A percentile compares a stretch with the other conserved stretches of the same genome.
These are phyloP conservation scores for Fusarium euwallaceae DNA, from an alignment of 2,329 filamentous ascomycete genomes.

Conservation along the genomic window DNA sequence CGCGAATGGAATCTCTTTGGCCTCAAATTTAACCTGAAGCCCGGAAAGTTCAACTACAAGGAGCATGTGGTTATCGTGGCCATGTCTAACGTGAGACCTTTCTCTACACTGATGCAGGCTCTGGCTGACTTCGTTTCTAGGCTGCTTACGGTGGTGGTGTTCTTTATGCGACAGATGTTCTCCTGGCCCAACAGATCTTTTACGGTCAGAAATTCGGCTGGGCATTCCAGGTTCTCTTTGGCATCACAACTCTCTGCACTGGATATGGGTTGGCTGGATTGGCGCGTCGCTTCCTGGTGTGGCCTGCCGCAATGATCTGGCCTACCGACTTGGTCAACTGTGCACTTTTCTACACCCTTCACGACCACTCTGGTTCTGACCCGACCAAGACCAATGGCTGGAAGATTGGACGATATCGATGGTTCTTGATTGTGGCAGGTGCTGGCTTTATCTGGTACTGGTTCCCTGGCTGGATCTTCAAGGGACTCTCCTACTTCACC, in stretches of 20 bases:
- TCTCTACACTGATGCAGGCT: neutral
- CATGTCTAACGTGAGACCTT: constrained; percentile 71
- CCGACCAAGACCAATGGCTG: constrained; percentile 69
- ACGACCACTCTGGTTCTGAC: constrained; percentile 61
- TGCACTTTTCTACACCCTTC: constrained; percentile 63
- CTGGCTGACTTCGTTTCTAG: constrained; percentile 49
- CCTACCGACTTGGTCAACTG: constrained; percentile 67
- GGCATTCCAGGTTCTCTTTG: constrained; percentile 67
- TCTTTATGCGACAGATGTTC: constrained; percentile 67
- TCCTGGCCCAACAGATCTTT: constrained; percentile 65
- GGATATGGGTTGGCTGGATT: constrained; percentile 70
- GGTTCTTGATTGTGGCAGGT: constrained; percentile 70
- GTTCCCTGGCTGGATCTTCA: constrained; percentile 73
- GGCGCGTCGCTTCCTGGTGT: constrained; percentile 65
- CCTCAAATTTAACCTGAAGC: constrained; percentile 67
- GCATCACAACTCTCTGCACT: constrained; percentile 67
- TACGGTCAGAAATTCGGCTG: constrained; percentile 69
- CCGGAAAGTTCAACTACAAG: constrained; percentile 72
- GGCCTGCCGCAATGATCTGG: constrained; percentile 71
- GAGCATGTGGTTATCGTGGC: constrained; percentile 73
- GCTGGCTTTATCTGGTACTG: constrained; percentile 69
- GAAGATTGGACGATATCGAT: constrained; percentile 72
- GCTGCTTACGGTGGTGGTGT: constrained; percentile 70
- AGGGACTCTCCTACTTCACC: constrained; percentile 72
- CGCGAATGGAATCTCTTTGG: constrained; percentile 65